Conservation (phyloP, 305 asterid species). For the Fraxinus baroniana region DNA sequence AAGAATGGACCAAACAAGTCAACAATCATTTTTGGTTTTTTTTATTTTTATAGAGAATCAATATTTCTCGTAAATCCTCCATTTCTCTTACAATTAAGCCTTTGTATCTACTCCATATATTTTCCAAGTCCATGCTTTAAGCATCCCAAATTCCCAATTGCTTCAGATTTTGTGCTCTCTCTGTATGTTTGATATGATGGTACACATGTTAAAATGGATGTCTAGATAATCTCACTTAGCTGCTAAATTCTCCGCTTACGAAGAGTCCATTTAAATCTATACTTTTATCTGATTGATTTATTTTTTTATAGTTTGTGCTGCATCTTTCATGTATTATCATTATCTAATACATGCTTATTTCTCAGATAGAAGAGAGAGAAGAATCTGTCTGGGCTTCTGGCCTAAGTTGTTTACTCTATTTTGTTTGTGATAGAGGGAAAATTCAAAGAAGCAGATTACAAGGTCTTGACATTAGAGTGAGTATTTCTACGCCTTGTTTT, state of each 20-base stretch:
- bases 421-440: conserved; percentile 94
- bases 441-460: conserved; percentile 88
- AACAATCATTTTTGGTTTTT: neutral
- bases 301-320: conserved; percentile 12
- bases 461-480: conserved; percentile 95
- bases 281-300: conserved; percentile 5
- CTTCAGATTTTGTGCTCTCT: conserved; percentile 5
- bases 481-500: conserved; percentile 33
- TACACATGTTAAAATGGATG: neutral
- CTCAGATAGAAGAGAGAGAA: conserved; percentile 82
- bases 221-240: neutral
- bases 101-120: neutral
- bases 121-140: neutral
- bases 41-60: neutral
- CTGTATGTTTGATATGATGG: neutral
- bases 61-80: neutral
- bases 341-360: conserved; percentile 25
- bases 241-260: neutral
- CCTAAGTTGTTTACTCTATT: conserved; percentile 88
- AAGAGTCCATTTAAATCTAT: neutral
- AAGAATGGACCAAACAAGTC: neutral
- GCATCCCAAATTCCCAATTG: neutral
- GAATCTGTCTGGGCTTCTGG: conserved; percentile 99
- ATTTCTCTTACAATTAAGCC: neutral
- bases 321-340: conserved; percentile 7